These are phyloP conservation scores for Scutellaria galericulata DNA, from an alignment of 257 asterid species.

Conservation along the genomic window DNA sequence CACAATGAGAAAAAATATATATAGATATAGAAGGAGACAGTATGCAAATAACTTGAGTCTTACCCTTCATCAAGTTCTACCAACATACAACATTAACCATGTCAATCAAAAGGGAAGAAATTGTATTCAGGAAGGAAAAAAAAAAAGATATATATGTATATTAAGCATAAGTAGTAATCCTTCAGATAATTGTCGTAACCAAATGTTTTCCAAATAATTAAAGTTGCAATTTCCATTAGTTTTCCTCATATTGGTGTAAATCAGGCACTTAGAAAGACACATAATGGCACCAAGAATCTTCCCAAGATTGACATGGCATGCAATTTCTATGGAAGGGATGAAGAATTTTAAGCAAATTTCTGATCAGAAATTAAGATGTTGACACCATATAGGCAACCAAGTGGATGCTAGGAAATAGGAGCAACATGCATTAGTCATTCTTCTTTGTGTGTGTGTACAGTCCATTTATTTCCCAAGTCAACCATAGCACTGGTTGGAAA, in stretches of 20 bases:
- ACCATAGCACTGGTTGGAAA: slow-evolving; percentile 33
- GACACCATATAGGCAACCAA: neutral
- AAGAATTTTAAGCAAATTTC: too few species aligned
- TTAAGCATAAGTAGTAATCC: neutral
- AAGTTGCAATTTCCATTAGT: neutral
- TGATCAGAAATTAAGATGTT: neutral
- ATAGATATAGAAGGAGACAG: neutral
- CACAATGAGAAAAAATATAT: neutral
- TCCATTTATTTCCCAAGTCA: slow-evolving; percentile 35
- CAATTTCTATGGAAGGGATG: neutral
- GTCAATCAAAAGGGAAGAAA: slow-evolving; percentile 16
- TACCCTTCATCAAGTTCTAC: slow-evolving; percentile 7
- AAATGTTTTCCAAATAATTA: neutral
- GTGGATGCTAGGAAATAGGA: slow-evolving; percentile 1
- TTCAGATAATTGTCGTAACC: neutral
- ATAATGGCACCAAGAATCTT: neutral
- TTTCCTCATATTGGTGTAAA: neutral
- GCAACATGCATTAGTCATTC: neutral
- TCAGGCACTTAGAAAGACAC: neutral
- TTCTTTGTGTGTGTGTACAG: neutral
- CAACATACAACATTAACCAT: slow-evolving; percentile 4
- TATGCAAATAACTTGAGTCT: neutral
- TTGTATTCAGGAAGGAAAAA: neutral
- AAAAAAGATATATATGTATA: neutral
- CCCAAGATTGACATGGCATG: neutral